Evolutionary conservation across 2,329 filamentous ascomycete genomes (phyloP), one percentile per base, ranked within the genome.

Genomic region (Cladosporium sp.): DNA sequence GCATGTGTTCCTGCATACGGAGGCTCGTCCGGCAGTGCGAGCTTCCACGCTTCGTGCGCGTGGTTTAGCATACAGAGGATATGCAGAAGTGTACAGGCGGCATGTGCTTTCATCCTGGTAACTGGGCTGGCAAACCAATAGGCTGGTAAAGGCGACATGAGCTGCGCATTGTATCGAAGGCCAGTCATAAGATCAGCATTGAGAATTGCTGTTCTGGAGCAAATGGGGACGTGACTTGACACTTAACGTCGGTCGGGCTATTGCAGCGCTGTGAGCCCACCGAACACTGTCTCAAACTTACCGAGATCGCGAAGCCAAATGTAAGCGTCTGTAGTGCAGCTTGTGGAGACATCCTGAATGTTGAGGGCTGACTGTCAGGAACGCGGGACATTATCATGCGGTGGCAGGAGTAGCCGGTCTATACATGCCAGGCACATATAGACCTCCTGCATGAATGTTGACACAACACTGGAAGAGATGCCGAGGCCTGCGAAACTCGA

Each of bases 391-490:
- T 34, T 51, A 1, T 63, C 49, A 63, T 25, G 34, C 26, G n/a
- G 49, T 43, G 49, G 32, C 28, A 46, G 39, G 48, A 36, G 60
- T 36, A 43, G 32, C 23, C 49, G 32, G 18, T 39, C 59, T 62
- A 63, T 63, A 63, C 18, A 32, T 56, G 49, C 30, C 60, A 63
- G 49, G 49, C 60, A 63, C 60, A 63, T 63, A 63, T 63, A 63
- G 60, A 53, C 21, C 48, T 56, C 49, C 32, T 63, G 60, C 60
- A 63, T 63, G 60, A 25, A 32, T 28, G 32, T 54, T 51, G 14
- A 56, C 36, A 18, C 48, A 26, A 11, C 32, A 46, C 25, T 56
- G 28, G 28, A 30, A 14, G 18, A 23, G 21, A 10, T 25, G 25
- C 49, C 32, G 60, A 21, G 49, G 30, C 11, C 23, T 10, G 11